Percentiles rank a stretch among this genome's conserved stretches.
Conservation (phyloP, 192 early-diverging fungal species). For the Funneliformis mosseae region DNA sequence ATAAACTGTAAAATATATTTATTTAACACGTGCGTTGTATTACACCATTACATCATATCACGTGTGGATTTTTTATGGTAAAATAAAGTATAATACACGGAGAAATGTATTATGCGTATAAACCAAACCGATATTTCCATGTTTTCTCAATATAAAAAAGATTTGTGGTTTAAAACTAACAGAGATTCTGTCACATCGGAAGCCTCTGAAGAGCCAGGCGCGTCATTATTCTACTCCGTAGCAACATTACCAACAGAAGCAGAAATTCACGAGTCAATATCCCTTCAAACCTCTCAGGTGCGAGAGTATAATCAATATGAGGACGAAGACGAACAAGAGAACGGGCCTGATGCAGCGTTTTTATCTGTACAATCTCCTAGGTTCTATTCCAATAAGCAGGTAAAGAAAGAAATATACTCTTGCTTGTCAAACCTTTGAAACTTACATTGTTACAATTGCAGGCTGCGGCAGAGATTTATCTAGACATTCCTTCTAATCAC, state of each 20-base stretch:
- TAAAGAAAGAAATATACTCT: background rate
- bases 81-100: too few species aligned
- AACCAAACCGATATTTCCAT: background rate
- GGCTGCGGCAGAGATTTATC: conserved; percentile 58
- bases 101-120: too few species aligned
- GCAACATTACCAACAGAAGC: conserved; percentile 5
- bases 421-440: background rate
- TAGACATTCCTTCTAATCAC: conserved; percentile 45
- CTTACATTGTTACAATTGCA: conserved; percentile 16
- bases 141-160: conserved; percentile 13
- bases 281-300: background rate
- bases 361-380: background rate
- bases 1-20: too few species aligned
- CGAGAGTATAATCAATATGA: background rate
- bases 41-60: too few species aligned
- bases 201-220: background rate
- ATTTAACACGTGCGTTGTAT: too few species aligned
- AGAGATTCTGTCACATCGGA: background rate
- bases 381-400: background rate
- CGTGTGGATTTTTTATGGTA: too few species aligned
- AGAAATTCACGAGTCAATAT: conserved; percentile 17
- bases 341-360: conserved; percentile 1
- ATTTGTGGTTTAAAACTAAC: background rate
- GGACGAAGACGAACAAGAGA: conserved; percentile 10
- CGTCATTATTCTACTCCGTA: conserved; percentile 17